Base-by-base conservation (phyloP, 2,329 filamentous ascomycete species). In the Ophiostoma pallidulum region DNA sequence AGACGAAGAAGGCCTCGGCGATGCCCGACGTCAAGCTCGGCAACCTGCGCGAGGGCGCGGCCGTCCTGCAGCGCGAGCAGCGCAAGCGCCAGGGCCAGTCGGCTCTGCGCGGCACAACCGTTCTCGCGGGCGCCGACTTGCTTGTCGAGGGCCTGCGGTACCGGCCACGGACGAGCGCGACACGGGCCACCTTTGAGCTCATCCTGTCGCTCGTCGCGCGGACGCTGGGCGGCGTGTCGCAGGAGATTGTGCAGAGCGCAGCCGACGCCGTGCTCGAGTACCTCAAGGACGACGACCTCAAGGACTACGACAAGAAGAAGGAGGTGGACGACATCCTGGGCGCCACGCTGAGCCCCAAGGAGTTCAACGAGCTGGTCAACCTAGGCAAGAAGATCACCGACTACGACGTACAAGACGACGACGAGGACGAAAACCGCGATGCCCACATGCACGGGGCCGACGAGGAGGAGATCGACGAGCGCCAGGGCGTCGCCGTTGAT, bases 381-480 rank as follows among this genome's bases (percentile, higher is more conserved):
- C 71, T 98, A 37, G 88, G 90, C 54, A 98, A 98, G 72, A 98
- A 98, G 69, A 95, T 98, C 54, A 98, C 92, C 42, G 92, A 98
- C 64, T 98, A 97, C 65, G 86, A 97, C 65, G 86, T 86, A 33
- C 89, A 97, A 62, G 91, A 97, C 55, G 92, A 96, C 33, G 90
- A 96, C 28, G 90, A 97, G 53, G 91, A 95, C 55, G 82, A 89
- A n/a, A 33, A 89, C 96, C 53, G 90, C 36, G 49, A 86, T 88
- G 72, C 78, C 26, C 81, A 83, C 58, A 36, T 43, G 36, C 47
- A 83, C 78, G 49, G 79, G 24, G 41, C 14, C 10, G 86, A 77
- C 48, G 80, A 79, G 52, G 76, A 82, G 26, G 90, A 96, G 62
- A 78, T 96, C 42, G 92, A 96, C 59, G 90, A 96, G 58, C 82